Conservation (phyloP, 2,329 filamentous ascomycete species). For the Geoglossum cookeanum region DNA sequence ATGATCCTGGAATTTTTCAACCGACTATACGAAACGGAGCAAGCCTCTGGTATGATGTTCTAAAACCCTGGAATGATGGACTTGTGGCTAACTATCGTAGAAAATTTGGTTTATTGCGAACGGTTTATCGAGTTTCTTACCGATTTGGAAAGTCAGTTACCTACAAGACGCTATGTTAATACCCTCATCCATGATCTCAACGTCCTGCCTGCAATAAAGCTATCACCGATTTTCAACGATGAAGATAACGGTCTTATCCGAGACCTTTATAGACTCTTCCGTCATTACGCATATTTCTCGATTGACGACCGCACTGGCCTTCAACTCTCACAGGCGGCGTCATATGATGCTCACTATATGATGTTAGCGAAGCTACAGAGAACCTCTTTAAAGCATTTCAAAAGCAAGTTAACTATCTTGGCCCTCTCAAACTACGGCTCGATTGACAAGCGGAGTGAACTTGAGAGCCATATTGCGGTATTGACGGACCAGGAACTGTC, state of each 20-base stretch:
- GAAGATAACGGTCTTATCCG: conserved; percentile 59
- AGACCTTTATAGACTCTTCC: conserved; percentile 61
- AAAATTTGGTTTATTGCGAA: conserved; percentile 68
- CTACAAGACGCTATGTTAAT: conserved; percentile 86
- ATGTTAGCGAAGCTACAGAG: conserved; percentile 63
- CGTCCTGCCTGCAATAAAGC: conserved; percentile 52
- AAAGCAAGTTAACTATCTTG: conserved; percentile 75
- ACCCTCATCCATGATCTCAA: conserved; percentile 73
- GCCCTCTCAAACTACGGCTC: conserved; percentile 84
- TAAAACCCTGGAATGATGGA: not conserved
- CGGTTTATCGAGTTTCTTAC: conserved; percentile 81
- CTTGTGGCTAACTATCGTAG: conserved; percentile 17
- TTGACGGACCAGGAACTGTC: conserved; percentile 58
- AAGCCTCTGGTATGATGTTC: conserved; percentile 13
- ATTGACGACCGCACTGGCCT: conserved; percentile 80
- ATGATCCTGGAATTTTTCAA: conserved; percentile 67
- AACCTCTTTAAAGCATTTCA: conserved; percentile 61
- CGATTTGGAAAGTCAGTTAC: conserved; percentile 81
- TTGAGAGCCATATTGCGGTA: conserved; percentile 53
- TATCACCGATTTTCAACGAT: conserved; percentile 61
- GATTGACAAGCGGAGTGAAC: conserved; percentile 60
- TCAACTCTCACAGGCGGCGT: conserved; percentile 51
- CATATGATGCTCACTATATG: conserved; percentile 63
- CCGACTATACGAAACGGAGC: conserved; percentile 38
- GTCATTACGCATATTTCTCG: conserved; percentile 73